Percentiles rank a stretch among this genome's conserved stretches.
Evolutionary conservation across 2,329 filamentous ascomycete species (phyloP).

Genomic region (Pseudogymnoascus sp.): DNA sequence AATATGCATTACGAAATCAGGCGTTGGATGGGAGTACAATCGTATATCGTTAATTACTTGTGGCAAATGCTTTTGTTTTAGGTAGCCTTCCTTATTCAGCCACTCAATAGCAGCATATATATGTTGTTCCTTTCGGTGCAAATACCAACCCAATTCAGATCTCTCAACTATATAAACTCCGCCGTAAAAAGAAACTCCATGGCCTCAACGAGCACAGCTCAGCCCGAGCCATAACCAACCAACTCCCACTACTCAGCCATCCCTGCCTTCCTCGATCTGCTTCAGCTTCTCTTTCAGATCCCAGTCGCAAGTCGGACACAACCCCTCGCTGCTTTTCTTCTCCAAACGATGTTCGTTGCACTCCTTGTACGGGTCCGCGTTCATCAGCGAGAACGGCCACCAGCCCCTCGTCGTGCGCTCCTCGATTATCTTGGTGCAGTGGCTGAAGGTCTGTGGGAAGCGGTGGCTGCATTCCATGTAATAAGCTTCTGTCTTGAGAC

Average conservation of each 20-base stretch:
- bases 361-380: constrained; percentile 1
- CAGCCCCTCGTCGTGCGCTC: neutral
- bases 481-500: constrained; percentile 5
- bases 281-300: neutral
- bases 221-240: neutral
- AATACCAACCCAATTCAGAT: neutral
- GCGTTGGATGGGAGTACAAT: neutral
- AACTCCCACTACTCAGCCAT: neutral
- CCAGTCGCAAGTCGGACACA: constrained; percentile 1
- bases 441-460: neutral
- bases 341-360: neutral
- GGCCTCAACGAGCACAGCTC: neutral
- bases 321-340: constrained; percentile 1
- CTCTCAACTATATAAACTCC: neutral
- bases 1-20: neutral
- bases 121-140: neutral
- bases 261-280: neutral
- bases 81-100: neutral
- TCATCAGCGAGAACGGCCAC: neutral
- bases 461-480: neutral
- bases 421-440: neutral
- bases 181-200: neutral
- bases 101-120: neutral
- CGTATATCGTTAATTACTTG: neutral
- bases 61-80: neutral